phyloP scores from a whole-genome alignment of 2,329 filamentous ascomycete genomes.

The Cladosporium sphaerospermum region DNA sequence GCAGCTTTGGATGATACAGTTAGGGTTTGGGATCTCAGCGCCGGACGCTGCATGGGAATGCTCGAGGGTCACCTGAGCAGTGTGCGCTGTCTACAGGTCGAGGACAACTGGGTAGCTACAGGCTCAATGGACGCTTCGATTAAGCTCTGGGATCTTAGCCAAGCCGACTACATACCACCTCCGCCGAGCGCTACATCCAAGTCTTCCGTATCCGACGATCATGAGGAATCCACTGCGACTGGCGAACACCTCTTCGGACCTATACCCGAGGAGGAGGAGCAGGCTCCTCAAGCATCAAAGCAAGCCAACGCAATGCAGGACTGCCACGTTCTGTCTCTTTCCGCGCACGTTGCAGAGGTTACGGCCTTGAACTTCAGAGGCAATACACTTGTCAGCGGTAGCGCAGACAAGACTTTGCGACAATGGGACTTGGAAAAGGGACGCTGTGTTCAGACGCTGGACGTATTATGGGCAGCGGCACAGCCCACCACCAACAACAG shows the following conservation, averaged over 20 bases:
- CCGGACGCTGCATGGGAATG: constrained; percentile 82
- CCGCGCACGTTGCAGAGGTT: constrained; percentile 88
- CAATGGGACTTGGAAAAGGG: constrained; percentile 98
- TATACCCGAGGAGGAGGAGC: constrained; percentile 15
- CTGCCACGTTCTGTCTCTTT: constrained; percentile 80
- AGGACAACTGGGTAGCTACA: constrained; percentile 91
- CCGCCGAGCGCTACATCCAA: constrained; percentile 44
- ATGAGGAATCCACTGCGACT: constrained; percentile 37
- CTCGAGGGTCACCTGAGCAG: constrained; percentile 93
- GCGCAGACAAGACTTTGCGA: constrained; percentile 90
- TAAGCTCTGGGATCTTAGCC: constrained; percentile 87
- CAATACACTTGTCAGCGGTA: constrained; percentile 87
- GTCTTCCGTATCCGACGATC: constrained; percentile 40
- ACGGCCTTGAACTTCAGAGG: constrained; percentile 88
- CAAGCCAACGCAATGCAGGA: constrained; percentile 73
- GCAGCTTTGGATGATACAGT: constrained; percentile 90
- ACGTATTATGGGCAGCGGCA: constrained; percentile 96
- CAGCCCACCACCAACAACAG: constrained; percentile 64
- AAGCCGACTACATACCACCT: constrained; percentile 72
- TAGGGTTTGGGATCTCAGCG: constrained; percentile 92
- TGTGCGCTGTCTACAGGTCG: constrained; percentile 83
- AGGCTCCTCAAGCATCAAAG: constrained; percentile 49
- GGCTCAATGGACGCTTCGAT: constrained; percentile 94
- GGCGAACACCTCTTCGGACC: constrained; percentile 26
- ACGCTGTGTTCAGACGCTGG: constrained; percentile 93